Conservation (phyloP, 2,329 filamentous ascomycete genomes). For the Cladosporium velox region DNA sequence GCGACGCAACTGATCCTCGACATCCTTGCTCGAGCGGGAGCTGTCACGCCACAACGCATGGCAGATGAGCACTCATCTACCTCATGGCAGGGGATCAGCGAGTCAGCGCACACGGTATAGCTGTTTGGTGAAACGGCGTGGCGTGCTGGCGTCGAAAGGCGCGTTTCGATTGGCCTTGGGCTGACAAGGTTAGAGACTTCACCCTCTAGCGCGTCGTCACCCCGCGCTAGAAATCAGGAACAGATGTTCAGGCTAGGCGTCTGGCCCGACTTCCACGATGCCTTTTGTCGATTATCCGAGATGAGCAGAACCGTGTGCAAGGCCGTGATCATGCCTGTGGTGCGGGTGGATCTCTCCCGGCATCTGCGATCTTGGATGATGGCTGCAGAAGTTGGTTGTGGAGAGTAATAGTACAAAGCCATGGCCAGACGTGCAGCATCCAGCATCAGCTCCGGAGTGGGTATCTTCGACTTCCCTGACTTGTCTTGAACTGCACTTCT, state of each 20-base stretch:
- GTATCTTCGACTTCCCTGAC: slow-evolving; percentile 1
- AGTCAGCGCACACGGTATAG: slow-evolving; percentile 11
- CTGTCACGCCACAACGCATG: slow-evolving; percentile 19
- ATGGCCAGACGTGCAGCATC: slow-evolving; percentile 5
- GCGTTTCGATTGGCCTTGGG: slow-evolving; percentile 15
- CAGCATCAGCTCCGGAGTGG: neutral
- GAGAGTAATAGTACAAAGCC: slow-evolving; percentile 6
- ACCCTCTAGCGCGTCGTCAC: neutral
- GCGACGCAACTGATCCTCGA: slow-evolving; percentile 10
- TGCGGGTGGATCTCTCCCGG: neutral
- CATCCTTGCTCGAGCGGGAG: slow-evolving; percentile 3
- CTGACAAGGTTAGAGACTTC: slow-evolving; percentile 1
- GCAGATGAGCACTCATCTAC: slow-evolving; percentile 7
- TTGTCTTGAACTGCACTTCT: neutral
- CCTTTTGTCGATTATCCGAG: slow-evolving; percentile 11
- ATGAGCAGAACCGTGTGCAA: slow-evolving; percentile 16
- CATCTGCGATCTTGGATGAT: slow-evolving; percentile 2
- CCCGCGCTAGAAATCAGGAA: slow-evolving; percentile 20
- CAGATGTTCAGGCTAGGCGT: slow-evolving; percentile 3
- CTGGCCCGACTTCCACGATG: slow-evolving; percentile 16
- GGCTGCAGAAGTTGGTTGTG: slow-evolving; percentile 6
- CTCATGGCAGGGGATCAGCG: neutral
- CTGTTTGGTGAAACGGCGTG: slow-evolving; percentile 19
- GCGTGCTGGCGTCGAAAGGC: neutral
- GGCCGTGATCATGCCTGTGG: slow-evolving; percentile 4